Base-by-base conservation (phyloP, 2,329 filamentous ascomycete species). In the Arthrobotrys entomopaga region DNA sequence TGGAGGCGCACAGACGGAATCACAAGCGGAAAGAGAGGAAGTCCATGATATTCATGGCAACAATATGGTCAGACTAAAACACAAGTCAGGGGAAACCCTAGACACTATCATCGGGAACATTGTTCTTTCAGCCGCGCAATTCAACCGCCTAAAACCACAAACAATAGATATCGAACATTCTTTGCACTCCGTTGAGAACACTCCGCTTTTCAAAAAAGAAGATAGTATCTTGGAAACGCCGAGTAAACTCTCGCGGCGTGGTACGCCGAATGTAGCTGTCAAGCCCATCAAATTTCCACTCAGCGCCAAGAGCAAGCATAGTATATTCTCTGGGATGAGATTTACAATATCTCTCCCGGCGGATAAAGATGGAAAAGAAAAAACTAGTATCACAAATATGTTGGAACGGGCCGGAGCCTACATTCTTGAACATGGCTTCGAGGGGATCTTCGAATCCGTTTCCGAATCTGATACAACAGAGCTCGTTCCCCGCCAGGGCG, bases 361-460 rank as follows among this genome's bases (percentile, higher is more conserved):
- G 16, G 43, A 61, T 50, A 50, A 50, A 46, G 42, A 50, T 22
- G 43, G 15, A n/a, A 42, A 59, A 19, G 54, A 38, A 79, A 87
- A 76, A 79, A 83, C 54, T 80, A 79, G 80, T 26, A 77, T 95
- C 1, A 87, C 87, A 38, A 84, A 83, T 0, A 83, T 87, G 56
- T 93, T 98, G 64, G 82, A 84, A 1, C 84, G 87, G 4, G 88
- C 91, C 57, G 94, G 93, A 2, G 94, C 93, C 0, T 83, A 82
- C 0, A 83, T 97, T 8, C 81, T 98, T 0, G 82, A 88, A 0
- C 85, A 88, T 40, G 93, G 92, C 0, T 97, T 98, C 77, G 88
- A 93, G 64, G 88, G 91, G 77, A 83, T 98, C 0, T 96, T 98
- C 53, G 11, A 70, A 65, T 19, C 58, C 34, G 11, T 75, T 78